Base-by-base conservation (phyloP, 2,329 filamentous ascomycete genomes). In the Exophiala aquamarina region DNA sequence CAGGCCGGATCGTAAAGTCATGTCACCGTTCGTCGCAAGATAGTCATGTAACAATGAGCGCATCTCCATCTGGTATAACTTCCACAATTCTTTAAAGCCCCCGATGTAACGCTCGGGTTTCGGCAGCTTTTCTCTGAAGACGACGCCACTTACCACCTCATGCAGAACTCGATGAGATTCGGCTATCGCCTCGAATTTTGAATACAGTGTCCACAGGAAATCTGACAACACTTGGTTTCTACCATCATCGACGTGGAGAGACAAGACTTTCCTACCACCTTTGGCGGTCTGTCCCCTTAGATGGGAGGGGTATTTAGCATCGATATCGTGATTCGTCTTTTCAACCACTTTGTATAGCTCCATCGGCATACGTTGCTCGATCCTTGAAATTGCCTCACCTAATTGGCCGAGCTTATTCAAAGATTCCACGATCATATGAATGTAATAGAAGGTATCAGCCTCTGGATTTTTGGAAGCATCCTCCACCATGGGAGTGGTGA, bases 21-120 rank as follows among this genome's bases (percentile, higher is more conserved):
- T 80, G 76, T 94, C 86, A 19, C 87, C 89, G 63, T 95, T 90
- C 2, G 90, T 94, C 1, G 93, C 94, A 41, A 98, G 82, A 64
- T 98, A 97, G 65, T 96, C 95, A 68, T 97, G 93, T 47, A 98
- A 73, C 11, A 98, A 73, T 4, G 91, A 94, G 33, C 91, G 83
- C 57, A 98, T 97, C 75, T 98, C 93, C 67, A 94, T 97, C 64
- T 98, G 93, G 61, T 96, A 92, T 6, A 98, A 74, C 63, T 96
- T 95, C 94, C 94, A 98, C 32, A 98, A 73, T 69, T 97, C 93
- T 62, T 92, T 93, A 70, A 98, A 98, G 46, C 90, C 90, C 45
- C 89, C 84, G 4, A 89, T 84, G 40, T 97, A 76, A 1, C 81
- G 77, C 72, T 72, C 85, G 73, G 66, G 82, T 45, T 79, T 77